phyloP scores from a whole-genome alignment of 352 stramenopile species.

The Plasmopara muralis region DNA sequence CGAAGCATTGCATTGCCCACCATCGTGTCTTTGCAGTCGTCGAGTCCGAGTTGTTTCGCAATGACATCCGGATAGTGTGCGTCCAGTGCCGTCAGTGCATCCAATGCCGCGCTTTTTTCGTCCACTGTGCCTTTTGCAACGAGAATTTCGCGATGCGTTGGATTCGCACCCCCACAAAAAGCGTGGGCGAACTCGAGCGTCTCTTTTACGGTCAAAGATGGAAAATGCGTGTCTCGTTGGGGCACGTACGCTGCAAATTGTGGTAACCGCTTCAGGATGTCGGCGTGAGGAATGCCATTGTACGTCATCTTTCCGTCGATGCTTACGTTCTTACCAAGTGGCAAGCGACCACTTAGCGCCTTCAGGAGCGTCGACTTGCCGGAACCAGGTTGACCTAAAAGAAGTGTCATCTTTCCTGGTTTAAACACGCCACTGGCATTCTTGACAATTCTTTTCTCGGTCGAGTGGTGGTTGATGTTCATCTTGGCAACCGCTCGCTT shows the following conservation, averaged over 20 bases:
- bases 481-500: slow-evolving; percentile 24
- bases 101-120: slow-evolving; percentile 12
- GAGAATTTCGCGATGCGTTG: slow-evolving; percentile 8
- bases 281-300: slow-evolving; percentile 11
- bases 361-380: slow-evolving; percentile 23
- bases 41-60: slow-evolving; percentile 34
- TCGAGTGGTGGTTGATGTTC: slow-evolving; percentile 6
- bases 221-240: slow-evolving; percentile 85
- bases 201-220: slow-evolving; percentile 38
- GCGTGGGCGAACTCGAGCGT: slow-evolving; percentile 39
- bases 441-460: slow-evolving; percentile 37
- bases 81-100: slow-evolving; percentile 15
- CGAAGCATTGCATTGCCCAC: slow-evolving; percentile 44
- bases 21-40: slow-evolving; percentile 49
- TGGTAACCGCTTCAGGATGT: slow-evolving; percentile 29
- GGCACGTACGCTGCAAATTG: slow-evolving; percentile 42
- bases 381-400: slow-evolving; percentile 15
- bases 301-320: slow-evolving; percentile 19
- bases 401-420: slow-evolving; percentile 16
- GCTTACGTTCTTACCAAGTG: slow-evolving; percentile 17
- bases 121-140: slow-evolving; percentile 14
- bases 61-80: slow-evolving; percentile 27
- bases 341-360: slow-evolving; percentile 15
- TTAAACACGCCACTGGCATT: slow-evolving; percentile 37
- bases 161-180: slow-evolving; percentile 30